Percentiles rank a stretch among this genome's conserved stretches.
Conservation (phyloP, 1,284 basidiomycete genomes). For the Microbotryomycetes sp. region DNA sequence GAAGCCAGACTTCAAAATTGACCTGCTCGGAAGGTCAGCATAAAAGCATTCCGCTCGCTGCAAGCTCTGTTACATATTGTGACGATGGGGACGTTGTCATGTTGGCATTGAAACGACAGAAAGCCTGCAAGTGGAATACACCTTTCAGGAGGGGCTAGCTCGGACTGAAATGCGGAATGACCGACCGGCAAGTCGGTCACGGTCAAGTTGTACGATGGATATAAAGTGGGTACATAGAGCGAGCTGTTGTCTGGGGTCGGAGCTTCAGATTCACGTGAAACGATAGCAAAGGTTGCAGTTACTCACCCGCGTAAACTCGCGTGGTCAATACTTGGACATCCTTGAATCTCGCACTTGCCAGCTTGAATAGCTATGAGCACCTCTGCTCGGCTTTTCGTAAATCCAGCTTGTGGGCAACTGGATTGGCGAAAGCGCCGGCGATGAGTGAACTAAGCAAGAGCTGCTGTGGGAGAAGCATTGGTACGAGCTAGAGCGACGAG, state of each 20-base stretch:
- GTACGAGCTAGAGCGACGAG: too few relatives aligned
- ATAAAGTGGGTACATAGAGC: not conserved
- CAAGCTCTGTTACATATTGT: not conserved
- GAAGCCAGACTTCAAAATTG: slow-evolving; percentile 34
- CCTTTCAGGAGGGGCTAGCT: too few relatives aligned
- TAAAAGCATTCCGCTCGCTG: not conserved
- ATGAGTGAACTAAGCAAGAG: too few relatives aligned
- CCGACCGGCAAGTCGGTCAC: too few relatives aligned
- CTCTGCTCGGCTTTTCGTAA: not conserved
- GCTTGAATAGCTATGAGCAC: not conserved
- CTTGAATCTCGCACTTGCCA: not conserved
- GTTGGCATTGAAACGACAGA: slow-evolving; percentile 12
- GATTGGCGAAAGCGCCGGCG: not conserved
- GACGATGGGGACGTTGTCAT: slow-evolving; percentile 11
- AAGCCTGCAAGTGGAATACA: slow-evolving; percentile 9
- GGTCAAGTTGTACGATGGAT: not conserved
- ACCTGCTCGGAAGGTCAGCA: slow-evolving; percentile 2
- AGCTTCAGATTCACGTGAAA: too few relatives aligned
- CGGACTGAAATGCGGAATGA: too few relatives aligned
- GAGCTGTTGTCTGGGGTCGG: not conserved
- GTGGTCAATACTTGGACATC: not conserved
- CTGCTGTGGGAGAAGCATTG: too few relatives aligned
- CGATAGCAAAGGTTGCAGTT: too few relatives aligned
- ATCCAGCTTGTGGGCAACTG: not conserved
- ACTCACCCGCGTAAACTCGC: not conserved